phyloP scores from a whole-genome alignment of 1,139 yeast species.

The Geotrichum candidum region DNA sequence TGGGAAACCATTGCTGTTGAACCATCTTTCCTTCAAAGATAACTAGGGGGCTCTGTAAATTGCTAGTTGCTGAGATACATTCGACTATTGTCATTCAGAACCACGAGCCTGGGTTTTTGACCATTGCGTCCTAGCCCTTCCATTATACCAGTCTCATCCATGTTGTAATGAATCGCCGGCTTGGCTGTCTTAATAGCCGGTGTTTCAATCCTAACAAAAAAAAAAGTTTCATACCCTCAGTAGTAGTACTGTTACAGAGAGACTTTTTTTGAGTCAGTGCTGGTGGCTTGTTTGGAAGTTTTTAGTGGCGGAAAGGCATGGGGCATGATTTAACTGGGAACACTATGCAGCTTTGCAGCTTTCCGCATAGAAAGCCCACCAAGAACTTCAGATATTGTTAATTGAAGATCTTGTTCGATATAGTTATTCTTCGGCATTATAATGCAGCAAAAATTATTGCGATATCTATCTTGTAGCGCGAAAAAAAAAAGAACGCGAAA shows the following conservation, averaged over 20 bases:
- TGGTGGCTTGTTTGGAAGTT: background rate
- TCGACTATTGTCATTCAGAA: too few relatives aligned
- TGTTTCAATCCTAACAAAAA: background rate
- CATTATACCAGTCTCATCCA: background rate
- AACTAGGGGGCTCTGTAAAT: background rate
- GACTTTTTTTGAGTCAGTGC: background rate
- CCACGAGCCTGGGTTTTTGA: background rate
- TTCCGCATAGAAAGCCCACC: background rate
- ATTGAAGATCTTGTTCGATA: background rate
- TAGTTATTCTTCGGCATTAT: background rate
- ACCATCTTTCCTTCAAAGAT: background rate
- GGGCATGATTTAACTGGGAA: background rate
- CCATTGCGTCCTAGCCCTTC: background rate
- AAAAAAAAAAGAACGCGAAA: too few relatives aligned
- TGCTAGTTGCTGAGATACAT: background rate
- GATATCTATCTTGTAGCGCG: too few relatives aligned
- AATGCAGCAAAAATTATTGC: too few relatives aligned
- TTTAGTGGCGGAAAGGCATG: background rate
- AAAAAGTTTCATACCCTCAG: background rate
- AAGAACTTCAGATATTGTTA: background rate
- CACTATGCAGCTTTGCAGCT: background rate
- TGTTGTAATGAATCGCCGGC: background rate
- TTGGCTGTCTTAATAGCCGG: background rate
- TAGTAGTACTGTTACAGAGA: background rate
- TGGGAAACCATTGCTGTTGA: background rate